Percentiles rank a stretch among this genome's conserved stretches.
Conservation (phyloP, 2,329 filamentous ascomycete species). For the Diaporthe helianthi region DNA sequence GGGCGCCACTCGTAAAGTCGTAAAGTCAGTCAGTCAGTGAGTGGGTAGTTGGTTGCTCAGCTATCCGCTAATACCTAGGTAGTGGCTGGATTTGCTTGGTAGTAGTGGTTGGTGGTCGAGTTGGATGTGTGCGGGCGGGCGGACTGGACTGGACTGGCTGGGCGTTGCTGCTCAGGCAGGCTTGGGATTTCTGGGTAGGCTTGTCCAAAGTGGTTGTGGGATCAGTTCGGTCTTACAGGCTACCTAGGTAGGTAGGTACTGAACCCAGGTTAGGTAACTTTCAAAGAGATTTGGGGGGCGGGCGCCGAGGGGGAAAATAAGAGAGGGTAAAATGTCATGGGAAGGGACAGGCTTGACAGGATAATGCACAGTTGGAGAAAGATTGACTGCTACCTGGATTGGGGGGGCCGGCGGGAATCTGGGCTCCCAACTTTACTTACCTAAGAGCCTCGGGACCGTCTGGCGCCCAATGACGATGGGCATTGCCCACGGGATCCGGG, state of each 20-base stretch:
- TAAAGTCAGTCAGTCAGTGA: neutral
- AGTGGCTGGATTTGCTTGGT: too few species aligned
- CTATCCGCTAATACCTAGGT: neutral
- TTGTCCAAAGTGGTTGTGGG: neutral
- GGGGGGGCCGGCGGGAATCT: neutral
- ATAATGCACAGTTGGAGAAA: slow-evolving; percentile 17
- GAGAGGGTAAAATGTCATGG: slow-evolving; percentile 9
- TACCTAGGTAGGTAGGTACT: neutral
- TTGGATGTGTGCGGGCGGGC: neutral
- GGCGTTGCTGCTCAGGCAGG: neutral
- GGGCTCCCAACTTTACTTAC: slow-evolving; percentile 10
- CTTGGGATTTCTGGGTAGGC: neutral
- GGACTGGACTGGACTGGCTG: neutral
- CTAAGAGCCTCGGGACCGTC: slow-evolving; percentile 14
- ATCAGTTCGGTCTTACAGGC: slow-evolving; percentile 2
- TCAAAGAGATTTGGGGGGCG: slow-evolving; percentile 1
- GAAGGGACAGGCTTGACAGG: neutral
- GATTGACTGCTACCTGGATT: slow-evolving; percentile 2
- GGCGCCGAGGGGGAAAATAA: neutral
- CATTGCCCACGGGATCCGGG: slow-evolving; percentile 15
- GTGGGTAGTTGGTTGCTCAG: slow-evolving; percentile 10
- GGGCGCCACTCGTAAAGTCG: neutral
- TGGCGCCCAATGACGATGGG: slow-evolving; percentile 14
- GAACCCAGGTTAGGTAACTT: too few species aligned
- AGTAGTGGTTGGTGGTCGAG: neutral